These are phyloP conservation scores for Royoungia palumana DNA, from an alignment of 768 basidiomycete genomes.

Conservation along the genomic window DNA sequence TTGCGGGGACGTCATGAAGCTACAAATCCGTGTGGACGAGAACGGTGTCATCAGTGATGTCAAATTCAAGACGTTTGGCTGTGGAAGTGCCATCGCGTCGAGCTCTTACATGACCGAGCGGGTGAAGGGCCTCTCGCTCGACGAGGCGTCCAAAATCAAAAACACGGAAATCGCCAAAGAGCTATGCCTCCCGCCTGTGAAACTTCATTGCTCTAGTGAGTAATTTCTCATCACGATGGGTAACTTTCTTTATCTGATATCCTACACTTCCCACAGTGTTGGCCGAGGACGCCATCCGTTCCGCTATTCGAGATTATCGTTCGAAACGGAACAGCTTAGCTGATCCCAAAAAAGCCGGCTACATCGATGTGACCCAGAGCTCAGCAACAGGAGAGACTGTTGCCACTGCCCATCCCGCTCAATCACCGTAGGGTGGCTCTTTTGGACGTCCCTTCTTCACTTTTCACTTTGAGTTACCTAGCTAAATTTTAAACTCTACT, in stretches of 20 bases:
- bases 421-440: constrained; percentile 15
- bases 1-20: constrained; percentile 98
- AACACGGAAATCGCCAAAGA: constrained; percentile 99
- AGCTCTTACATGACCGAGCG: constrained; percentile 99
- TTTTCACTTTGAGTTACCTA: neutral
- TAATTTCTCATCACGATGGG: constrained; percentile 8
- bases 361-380: constrained; percentile 68
- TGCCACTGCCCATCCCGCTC: constrained; percentile 48
- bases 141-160: constrained; percentile 94
- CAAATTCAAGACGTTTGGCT: constrained; percentile 99
- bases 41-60: constrained; percentile 95
- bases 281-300: constrained; percentile 98
- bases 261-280: constrained; percentile 58
- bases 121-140: constrained; percentile 89
- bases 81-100: constrained; percentile 96
- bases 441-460: neutral
- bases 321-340: constrained; percentile 64
- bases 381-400: constrained; percentile 50
- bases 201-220: constrained; percentile 91
- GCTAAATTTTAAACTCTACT: constrained; percentile 1
- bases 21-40: constrained; percentile 96
- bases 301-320: constrained; percentile 94
- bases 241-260: constrained; percentile 21
- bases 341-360: constrained; percentile 55
- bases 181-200: constrained; percentile 91